Evolutionary conservation across 495 filamentous ascomycete genomes (phyloP).

Genomic region (Elaphomyces granulatus): DNA sequence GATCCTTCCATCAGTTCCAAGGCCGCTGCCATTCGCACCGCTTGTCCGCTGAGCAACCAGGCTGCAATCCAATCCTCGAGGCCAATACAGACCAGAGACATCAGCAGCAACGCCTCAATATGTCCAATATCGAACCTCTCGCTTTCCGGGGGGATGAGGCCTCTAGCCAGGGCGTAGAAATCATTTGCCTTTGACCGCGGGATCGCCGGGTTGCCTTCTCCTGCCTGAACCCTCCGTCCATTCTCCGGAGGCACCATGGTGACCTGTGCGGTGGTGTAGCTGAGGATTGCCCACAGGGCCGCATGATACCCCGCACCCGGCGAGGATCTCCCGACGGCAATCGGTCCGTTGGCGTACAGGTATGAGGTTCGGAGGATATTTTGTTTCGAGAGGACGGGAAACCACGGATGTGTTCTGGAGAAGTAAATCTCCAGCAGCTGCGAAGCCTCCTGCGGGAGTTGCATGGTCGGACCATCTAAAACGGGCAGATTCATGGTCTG

Average conservation of each 20-base stretch:
- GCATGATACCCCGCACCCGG: constrained; percentile 44
- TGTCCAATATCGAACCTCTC: constrained; percentile 44
- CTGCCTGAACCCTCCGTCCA: constrained; percentile 6
- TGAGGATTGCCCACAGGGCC: constrained; percentile 48
- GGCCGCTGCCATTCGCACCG: constrained; percentile 40
- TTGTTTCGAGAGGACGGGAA: constrained; percentile 58
- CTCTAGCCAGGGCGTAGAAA: constrained; percentile 44
- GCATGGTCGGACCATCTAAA: no score
- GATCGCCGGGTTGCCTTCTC: constrained; percentile 12
- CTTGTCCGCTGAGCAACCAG: constrained; percentile 48
- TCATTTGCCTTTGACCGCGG: constrained; percentile 18
- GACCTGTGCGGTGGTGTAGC: constrained; percentile 37
- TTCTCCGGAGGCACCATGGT: constrained; percentile 15
- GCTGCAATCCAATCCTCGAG: constrained; percentile 38
- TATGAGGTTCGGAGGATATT: constrained; percentile 42
- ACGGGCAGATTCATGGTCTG: constrained; percentile 11
- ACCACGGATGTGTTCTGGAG: constrained; percentile 57
- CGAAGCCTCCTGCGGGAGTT: constrained; percentile 46
- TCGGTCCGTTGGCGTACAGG: constrained; percentile 33
- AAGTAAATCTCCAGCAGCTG: constrained; percentile 58
- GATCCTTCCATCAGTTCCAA: constrained; percentile 31
- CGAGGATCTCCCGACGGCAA: constrained; percentile 25
- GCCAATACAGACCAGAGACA: constrained; percentile 45
- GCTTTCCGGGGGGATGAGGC: constrained; percentile 43
- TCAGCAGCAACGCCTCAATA: constrained; percentile 47